A percentile compares a stretch with the other conserved stretches of the same genome.
phyloP scores from a whole-genome alignment of 2,329 filamentous ascomycete genomes.

The Fusarium sacchari region DNA sequence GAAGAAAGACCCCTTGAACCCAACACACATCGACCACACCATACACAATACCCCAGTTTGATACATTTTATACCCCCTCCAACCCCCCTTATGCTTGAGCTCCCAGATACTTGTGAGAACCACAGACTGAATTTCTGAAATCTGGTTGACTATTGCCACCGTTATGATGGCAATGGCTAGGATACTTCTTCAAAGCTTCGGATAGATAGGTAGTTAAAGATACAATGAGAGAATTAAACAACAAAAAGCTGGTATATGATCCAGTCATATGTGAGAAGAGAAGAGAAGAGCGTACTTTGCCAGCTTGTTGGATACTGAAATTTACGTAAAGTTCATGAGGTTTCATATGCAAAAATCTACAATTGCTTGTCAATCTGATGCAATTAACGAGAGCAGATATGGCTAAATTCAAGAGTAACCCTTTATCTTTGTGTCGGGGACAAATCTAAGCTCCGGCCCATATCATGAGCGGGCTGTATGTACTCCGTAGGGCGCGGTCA shows the following conservation, averaged over 20 bases:
- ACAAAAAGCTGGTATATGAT: background rate
- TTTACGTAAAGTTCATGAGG: no score
- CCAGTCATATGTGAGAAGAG: background rate
- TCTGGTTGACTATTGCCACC: background rate
- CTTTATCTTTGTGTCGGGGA: background rate
- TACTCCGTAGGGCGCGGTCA: background rate
- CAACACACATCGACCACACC: background rate
- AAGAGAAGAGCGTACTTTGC: background rate
- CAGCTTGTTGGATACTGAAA: background rate
- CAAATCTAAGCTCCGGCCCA: background rate
- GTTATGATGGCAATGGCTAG: background rate
- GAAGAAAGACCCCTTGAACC: background rate
- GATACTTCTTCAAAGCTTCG: background rate
- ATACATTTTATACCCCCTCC: background rate
- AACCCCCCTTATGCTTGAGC: no score
- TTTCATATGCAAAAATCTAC: background rate
- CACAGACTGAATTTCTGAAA: background rate
- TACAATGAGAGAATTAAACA: background rate
- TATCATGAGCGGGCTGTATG: background rate
- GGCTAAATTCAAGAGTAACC: background rate
- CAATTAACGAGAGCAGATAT: background rate
- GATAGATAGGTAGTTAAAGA: background rate
- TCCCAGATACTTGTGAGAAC: background rate
- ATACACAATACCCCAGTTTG: background rate
- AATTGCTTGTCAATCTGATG: background rate